These are phyloP conservation scores for Claviceps pazoutovae DNA, from an alignment of 2,329 filamentous ascomycete species.

Conservation along the genomic window DNA sequence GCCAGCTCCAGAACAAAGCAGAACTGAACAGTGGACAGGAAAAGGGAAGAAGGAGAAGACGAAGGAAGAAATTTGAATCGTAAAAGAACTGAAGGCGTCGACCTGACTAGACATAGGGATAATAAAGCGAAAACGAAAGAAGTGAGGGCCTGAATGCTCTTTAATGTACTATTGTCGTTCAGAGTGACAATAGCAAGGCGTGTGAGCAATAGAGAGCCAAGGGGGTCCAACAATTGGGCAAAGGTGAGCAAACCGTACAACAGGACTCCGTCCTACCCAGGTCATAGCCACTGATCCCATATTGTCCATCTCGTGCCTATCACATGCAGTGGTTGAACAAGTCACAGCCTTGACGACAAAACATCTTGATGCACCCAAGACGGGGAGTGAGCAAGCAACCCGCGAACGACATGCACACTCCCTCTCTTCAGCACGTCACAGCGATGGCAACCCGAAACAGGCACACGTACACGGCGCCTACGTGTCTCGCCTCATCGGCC, in stretches of 20 bases:
- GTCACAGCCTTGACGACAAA: background rate
- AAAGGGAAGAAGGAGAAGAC: background rate
- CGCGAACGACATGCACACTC: background rate
- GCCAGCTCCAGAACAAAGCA: background rate
- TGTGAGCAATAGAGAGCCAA: background rate
- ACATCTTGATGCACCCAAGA: background rate
- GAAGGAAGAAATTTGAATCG: background rate
- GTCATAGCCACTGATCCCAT: constrained; percentile 1
- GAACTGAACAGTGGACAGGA: background rate
- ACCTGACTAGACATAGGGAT: background rate
- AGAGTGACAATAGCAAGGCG: constrained; percentile 1
- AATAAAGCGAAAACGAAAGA: background rate
- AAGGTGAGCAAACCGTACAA: background rate
- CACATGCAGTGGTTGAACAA: background rate
- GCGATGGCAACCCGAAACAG: background rate
- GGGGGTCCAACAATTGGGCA: too few species aligned
- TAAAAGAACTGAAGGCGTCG: background rate
- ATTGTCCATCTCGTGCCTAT: background rate
- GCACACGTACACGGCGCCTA: background rate
- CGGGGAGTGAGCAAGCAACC: constrained; percentile 1
- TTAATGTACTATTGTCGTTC: constrained; percentile 1
- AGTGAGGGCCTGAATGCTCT: background rate
- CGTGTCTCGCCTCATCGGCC: background rate
- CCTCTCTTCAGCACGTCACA: background rate
- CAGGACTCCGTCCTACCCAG: background rate